A percentile compares a stretch with the other conserved stretches of the same genome.
These are phyloP conservation scores for Laetiporus sulphureus DNA, from an alignment of 1,284 basidiomycete genomes.

Conservation along the genomic window DNA sequence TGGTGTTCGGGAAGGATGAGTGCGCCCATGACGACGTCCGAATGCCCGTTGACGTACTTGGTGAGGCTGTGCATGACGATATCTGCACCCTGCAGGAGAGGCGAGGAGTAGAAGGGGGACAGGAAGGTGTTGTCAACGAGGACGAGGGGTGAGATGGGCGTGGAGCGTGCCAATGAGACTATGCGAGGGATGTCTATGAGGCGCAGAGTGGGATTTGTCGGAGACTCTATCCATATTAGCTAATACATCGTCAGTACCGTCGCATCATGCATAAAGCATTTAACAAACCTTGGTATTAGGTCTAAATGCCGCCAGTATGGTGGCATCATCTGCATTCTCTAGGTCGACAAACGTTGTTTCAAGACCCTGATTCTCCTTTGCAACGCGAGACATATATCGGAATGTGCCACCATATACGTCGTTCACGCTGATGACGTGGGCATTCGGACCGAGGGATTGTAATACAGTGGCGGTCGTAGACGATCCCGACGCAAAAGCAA, in stretches of 20 bases:
- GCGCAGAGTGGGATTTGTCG: constrained; percentile 93
- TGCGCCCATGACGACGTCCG: constrained; percentile 86
- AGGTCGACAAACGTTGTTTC: constrained; percentile 85
- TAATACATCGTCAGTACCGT: constrained; percentile 26
- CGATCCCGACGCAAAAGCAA: constrained; percentile 85
- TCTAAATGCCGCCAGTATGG: constrained; percentile 58
- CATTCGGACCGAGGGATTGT: constrained; percentile 65
- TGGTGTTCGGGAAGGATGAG: constrained; percentile 66
- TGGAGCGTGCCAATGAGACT: constrained; percentile 50
- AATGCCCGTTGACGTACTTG: constrained; percentile 94
- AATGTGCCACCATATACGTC: constrained; percentile 94
- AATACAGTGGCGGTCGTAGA: constrained; percentile 84
- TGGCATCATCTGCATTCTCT: constrained; percentile 59
- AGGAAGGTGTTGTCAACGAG: constrained; percentile 92
- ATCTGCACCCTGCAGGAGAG: constrained; percentile 81
- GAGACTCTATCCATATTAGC: constrained; percentile 96
- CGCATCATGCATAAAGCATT: too few relatives aligned
- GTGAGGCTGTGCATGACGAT: constrained; percentile 78
- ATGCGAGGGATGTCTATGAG: constrained; percentile 74
- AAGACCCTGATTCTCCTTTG: constrained; percentile 64
- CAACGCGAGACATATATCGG: constrained; percentile 79
- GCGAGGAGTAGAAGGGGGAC: constrained; percentile 88
- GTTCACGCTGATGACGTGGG: constrained; percentile 84
- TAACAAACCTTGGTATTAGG: constrained; percentile 74
- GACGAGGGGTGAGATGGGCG: constrained; percentile 61